Conservation (phyloP, 257 asterid genomes). For the Jasminum sambac region DNA sequence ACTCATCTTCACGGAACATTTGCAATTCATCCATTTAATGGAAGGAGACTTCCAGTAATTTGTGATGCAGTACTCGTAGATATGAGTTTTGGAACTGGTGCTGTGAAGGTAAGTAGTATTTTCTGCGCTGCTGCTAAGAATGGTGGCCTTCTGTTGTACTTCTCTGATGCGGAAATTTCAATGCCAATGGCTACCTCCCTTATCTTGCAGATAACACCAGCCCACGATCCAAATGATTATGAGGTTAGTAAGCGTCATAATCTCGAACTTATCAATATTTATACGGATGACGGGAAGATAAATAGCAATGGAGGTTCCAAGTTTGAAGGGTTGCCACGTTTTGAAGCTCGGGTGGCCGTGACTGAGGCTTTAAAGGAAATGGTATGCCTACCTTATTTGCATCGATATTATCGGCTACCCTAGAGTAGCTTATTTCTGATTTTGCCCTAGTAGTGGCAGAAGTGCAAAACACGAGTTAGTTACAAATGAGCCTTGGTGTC, state of each 20-base stretch:
- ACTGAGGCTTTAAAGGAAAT: conserved; percentile 70
- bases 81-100: conserved; percentile 95
- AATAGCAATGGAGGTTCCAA: conserved; percentile 78
- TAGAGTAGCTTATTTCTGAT: neutral
- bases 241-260: conserved; percentile 93
- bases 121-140: conserved; percentile 8
- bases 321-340: conserved; percentile 83
- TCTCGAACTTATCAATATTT: conserved; percentile 77
- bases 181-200: conserved; percentile 25
- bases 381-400: conserved; percentile 35
- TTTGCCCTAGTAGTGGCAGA: conserved; percentile 6
- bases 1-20: conserved; percentile 78
- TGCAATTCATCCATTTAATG: conserved; percentile 87
- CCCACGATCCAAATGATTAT: conserved; percentile 98
- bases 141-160: conserved; percentile 3
- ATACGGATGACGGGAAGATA: conserved; percentile 92
- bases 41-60: conserved; percentile 83
- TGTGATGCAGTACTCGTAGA: conserved; percentile 86
- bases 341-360: conserved; percentile 81
- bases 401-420: too few species aligned
- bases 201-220: conserved; percentile 87
- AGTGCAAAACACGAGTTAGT: conserved; percentile 23
- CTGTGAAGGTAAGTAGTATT: conserved; percentile 69
- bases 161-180: conserved; percentile 19
- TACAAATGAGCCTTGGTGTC: conserved; percentile 14